Conservation (phyloP, 441 rosid species). For the Manihot esculenta region DNA sequence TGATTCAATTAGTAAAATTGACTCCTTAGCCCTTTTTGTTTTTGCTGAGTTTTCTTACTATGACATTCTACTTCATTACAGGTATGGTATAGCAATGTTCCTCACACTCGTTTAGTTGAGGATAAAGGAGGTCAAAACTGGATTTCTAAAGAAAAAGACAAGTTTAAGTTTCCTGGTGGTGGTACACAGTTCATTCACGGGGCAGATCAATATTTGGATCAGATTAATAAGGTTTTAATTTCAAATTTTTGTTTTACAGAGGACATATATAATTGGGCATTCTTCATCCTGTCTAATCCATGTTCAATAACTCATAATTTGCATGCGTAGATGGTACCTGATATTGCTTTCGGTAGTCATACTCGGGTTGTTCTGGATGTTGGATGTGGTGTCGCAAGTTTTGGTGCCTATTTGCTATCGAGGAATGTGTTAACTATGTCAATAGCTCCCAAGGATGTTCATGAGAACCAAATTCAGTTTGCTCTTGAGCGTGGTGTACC, state of each 20-base stretch:
- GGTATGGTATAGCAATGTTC: conserved; percentile 95
- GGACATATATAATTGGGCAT: background rate
- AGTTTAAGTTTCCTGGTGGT: conserved; percentile 96
- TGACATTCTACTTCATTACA: conserved; percentile 29
- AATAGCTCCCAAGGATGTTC: conserved; percentile 97
- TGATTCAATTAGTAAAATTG: background rate
- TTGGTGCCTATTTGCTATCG: conserved; percentile 88
- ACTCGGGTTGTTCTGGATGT: conserved; percentile 78
- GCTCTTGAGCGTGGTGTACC: conserved; percentile 99
- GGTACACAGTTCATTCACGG: conserved; percentile 99
- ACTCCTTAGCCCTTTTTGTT: background rate
- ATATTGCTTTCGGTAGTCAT: conserved; percentile 67
- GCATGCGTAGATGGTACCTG: conserved; percentile 70
- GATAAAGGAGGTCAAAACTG: conserved; percentile 99
- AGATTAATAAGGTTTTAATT: conserved; percentile 64
- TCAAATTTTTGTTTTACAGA: background rate
- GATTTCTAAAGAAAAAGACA: conserved; percentile 69
- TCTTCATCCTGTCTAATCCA: conserved; percentile 22
- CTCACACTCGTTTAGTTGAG: conserved; percentile 80
- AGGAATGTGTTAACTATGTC: conserved; percentile 81
- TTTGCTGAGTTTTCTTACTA: conserved; percentile 9
- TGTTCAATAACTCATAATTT: conserved; percentile 22
- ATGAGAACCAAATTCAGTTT: conserved; percentile 98
- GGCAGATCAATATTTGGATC: conserved; percentile 85
- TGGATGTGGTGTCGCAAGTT: conserved; percentile 99